Conservation (phyloP, 352 stramenopile genomes). For the Globisporangium emineosum region DNA sequence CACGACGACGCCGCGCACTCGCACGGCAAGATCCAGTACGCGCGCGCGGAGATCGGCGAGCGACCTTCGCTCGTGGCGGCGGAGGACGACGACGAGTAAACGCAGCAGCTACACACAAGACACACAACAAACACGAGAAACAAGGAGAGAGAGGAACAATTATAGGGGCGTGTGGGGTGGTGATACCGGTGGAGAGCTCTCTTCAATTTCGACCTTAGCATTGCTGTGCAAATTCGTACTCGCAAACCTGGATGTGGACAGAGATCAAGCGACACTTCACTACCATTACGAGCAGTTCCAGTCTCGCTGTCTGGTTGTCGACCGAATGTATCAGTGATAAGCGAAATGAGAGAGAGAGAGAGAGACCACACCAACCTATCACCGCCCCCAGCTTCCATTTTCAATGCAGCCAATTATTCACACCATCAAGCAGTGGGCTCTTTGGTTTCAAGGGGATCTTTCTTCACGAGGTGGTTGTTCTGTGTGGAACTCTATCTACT, state of each 20-base stretch:
- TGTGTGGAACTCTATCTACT: background rate
- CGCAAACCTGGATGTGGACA: background rate
- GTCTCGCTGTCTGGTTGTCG: background rate
- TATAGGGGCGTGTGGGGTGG: constrained; percentile 3
- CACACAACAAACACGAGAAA: background rate
- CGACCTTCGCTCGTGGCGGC: constrained; percentile 52
- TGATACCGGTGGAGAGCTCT: background rate
- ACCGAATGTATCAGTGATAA: background rate
- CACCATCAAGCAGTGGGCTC: background rate
- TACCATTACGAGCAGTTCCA: constrained; percentile 2
- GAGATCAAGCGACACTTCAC: background rate
- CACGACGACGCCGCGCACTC: constrained; percentile 24
- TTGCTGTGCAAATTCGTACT: background rate
- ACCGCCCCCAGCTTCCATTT: background rate
- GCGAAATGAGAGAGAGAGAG: background rate
- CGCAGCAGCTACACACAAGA: background rate
- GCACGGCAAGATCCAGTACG: constrained; percentile 57
- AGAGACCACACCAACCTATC: background rate
- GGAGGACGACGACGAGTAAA: constrained; percentile 41
- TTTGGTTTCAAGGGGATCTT: background rate
- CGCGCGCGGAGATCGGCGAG: constrained; percentile 64
- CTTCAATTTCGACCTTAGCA: background rate
- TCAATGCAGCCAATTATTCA: constrained; percentile 12
- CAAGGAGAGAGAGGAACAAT: background rate
- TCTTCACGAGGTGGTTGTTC: background rate